These are phyloP conservation scores for Emericellopsis terricola DNA, from an alignment of 495 filamentous ascomycete species.

Conservation along the genomic window DNA sequence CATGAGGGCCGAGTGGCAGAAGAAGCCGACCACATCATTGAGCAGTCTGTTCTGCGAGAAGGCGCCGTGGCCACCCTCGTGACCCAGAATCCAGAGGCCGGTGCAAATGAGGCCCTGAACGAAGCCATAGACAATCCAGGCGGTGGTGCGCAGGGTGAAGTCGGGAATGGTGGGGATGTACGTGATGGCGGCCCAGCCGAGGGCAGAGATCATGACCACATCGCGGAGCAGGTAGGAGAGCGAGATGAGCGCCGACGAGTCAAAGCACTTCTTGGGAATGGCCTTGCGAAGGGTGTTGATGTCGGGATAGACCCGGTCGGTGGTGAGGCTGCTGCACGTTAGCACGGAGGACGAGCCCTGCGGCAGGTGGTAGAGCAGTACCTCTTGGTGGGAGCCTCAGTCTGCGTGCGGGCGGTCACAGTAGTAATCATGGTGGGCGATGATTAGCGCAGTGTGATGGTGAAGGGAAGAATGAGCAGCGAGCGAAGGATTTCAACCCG, in stretches of 20 bases:
- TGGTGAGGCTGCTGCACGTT: no score
- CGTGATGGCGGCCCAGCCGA: slow-evolving; percentile 35
- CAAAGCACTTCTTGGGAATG: slow-evolving; percentile 51
- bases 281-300: slow-evolving; percentile 52
- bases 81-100: slow-evolving; percentile 54
- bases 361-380: no score
- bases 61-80: slow-evolving; percentile 57
- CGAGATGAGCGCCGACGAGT: slow-evolving; percentile 36
- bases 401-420: no score
- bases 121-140: slow-evolving; percentile 43
- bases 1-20: slow-evolving; percentile 43
- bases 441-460: no score
- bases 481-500: no score
- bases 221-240: slow-evolving; percentile 45
- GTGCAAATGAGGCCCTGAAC: slow-evolving; percentile 48
- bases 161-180: slow-evolving; percentile 31
- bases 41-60: slow-evolving; percentile 43
- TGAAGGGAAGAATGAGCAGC: no score
- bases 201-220: slow-evolving; percentile 27
- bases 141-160: slow-evolving; percentile 22
- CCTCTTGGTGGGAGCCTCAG: no score
- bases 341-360: no score
- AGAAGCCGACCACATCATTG: slow-evolving; percentile 51
- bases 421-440: no score
- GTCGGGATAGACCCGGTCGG: slow-evolving; percentile 11